Evolutionary conservation across 208 protist genomes (phyloP).

Genomic region (Leishmania gerbilli): DNA sequence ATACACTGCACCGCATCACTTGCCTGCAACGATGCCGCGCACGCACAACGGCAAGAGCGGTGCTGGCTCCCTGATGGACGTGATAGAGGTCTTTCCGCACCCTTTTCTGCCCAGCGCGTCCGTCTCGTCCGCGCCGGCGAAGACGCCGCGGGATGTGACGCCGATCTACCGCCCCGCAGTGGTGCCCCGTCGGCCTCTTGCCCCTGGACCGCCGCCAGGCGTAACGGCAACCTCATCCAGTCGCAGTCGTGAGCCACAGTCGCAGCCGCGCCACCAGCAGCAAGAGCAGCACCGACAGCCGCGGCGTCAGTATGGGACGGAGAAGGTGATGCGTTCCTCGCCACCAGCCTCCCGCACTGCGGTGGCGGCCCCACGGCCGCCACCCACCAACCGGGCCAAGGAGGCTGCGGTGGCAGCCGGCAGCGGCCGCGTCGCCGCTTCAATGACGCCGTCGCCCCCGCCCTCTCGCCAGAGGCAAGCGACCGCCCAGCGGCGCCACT

Average conservation of each 20-base stretch:
- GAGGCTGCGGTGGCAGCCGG: background rate
- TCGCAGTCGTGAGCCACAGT: background rate
- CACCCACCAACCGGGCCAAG: background rate
- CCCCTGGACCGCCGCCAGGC: background rate
- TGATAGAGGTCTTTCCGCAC: conserved; percentile 73
- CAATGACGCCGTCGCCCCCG: background rate
- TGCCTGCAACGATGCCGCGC: background rate
- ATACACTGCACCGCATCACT: background rate
- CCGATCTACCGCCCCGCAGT: conserved; percentile 20
- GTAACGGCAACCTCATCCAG: background rate
- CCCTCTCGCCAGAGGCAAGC: background rate
- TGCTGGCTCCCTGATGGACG: conserved; percentile 15
- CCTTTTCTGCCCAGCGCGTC: conserved; percentile 51
- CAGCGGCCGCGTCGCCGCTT: background rate
- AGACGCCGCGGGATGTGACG: conserved; percentile 6
- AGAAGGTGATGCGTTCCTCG: background rate
- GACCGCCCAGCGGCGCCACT: background rate
- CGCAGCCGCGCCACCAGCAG: background rate
- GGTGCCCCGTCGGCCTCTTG: conserved; percentile 5
- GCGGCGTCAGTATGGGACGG: background rate
- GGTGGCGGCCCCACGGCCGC: background rate
- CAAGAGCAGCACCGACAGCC: background rate
- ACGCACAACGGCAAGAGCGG: background rate
- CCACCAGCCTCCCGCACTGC: background rate
- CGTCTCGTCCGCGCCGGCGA: conserved; percentile 2